These are phyloP conservation scores for Mycena haematopus DNA, from an alignment of 768 basidiomycete genomes.

Conservation along the genomic window DNA sequence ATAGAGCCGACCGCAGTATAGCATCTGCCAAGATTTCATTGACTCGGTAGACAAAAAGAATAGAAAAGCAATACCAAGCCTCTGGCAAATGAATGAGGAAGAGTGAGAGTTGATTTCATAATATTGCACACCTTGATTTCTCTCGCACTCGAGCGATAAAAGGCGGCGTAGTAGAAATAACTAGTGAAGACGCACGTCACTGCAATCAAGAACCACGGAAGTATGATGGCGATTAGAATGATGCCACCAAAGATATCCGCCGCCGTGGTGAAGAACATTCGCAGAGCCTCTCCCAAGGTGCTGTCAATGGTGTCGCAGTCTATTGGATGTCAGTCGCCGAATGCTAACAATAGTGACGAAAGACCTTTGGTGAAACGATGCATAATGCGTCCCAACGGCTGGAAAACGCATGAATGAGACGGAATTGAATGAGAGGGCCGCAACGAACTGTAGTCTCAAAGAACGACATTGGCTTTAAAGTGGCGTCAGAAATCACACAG, in stretches of 20 bases:
- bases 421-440: neutral
- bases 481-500: neutral
- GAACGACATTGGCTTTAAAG: slow-evolving; percentile 75
- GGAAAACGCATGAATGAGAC: slow-evolving; percentile 24
- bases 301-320: slow-evolving; percentile 88
- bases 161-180: slow-evolving; percentile 76
- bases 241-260: slow-evolving; percentile 72
- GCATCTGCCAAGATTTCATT: slow-evolving; percentile 56
- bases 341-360: too few relatives aligned
- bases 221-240: slow-evolving; percentile 61
- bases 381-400: slow-evolving; percentile 88
- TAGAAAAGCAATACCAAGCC: slow-evolving; percentile 52
- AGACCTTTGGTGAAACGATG: slow-evolving; percentile 88
- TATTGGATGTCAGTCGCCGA: slow-evolving; percentile 30
- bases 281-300: slow-evolving; percentile 71
- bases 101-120: neutral
- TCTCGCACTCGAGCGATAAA: slow-evolving; percentile 89
- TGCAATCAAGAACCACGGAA: slow-evolving; percentile 87
- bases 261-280: slow-evolving; percentile 71
- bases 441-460: slow-evolving; percentile 79
- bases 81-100: slow-evolving; percentile 39
- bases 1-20: slow-evolving; percentile 84
- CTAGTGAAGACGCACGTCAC: slow-evolving; percentile 42
- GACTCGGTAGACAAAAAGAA: neutral
- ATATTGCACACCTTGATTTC: slow-evolving; percentile 71